These are phyloP conservation scores for Scenedesmus sp. DNA, from an alignment of 163 green algal species.

Conservation along the genomic window DNA sequence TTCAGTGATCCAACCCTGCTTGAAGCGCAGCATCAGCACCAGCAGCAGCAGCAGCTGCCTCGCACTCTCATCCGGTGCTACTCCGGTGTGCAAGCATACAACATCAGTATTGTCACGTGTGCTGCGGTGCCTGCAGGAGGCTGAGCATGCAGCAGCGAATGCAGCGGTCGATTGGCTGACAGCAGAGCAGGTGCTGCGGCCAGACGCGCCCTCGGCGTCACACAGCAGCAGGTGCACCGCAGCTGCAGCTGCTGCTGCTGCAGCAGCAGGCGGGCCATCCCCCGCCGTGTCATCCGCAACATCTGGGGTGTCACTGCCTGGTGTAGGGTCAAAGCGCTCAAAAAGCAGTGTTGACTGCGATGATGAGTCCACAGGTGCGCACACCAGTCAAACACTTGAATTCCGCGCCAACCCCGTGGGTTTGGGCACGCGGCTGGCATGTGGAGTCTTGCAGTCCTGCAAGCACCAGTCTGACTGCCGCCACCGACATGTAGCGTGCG, in stretches of 20 bases:
- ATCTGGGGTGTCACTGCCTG: not conserved
- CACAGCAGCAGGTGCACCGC: conserved; percentile 39
- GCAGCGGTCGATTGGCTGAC: conserved; percentile 44
- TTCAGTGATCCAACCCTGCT: not conserved
- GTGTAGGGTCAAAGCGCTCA: conserved; percentile 47
- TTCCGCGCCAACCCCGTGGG: no score
- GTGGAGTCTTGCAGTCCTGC: not conserved
- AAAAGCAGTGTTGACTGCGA: conserved; percentile 47
- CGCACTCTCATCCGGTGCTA: not conserved
- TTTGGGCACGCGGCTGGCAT: not conserved
- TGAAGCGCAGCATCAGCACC: not conserved
- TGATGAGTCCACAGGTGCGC: conserved; percentile 46
- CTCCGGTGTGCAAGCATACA: no score
- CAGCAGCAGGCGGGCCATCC: conserved; percentile 8
- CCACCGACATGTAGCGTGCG: not conserved
- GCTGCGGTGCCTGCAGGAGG: conserved; percentile 22
- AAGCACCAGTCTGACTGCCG: not conserved
- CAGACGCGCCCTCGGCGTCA: conserved; percentile 24
- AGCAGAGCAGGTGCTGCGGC: conserved; percentile 38
- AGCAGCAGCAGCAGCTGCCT: not conserved
- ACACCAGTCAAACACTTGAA: not conserved
- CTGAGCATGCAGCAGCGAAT: conserved; percentile 49
- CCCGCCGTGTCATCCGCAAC: conserved; percentile 37
- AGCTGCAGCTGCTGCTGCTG: not conserved
- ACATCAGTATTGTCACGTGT: not conserved